These are phyloP conservation scores for Hyaloscypha variabilis DNA, from an alignment of 495 filamentous ascomycete genomes.

Conservation along the genomic window DNA sequence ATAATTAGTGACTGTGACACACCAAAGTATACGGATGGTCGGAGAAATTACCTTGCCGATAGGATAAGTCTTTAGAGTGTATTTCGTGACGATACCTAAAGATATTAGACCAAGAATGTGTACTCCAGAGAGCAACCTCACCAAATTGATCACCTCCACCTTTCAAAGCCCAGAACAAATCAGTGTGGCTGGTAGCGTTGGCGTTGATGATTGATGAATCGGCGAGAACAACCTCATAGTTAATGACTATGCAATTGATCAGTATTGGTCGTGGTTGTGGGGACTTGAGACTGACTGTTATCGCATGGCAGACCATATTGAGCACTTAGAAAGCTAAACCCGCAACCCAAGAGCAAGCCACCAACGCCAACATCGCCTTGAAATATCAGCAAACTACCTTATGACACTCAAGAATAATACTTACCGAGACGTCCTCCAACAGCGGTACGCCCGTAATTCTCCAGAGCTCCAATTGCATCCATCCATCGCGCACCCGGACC, in stretches of 20 bases:
- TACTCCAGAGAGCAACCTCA: constrained; percentile 13
- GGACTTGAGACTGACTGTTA: constrained; percentile 24
- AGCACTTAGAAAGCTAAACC: constrained; percentile 6
- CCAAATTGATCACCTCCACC: constrained; percentile 57
- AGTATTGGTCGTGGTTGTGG: constrained; percentile 33
- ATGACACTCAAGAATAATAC: neutral
- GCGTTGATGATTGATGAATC: constrained; percentile 51
- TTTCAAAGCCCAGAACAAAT: constrained; percentile 57
- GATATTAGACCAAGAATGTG: neutral
- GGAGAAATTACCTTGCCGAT: constrained; percentile 40
- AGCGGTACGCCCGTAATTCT: constrained; percentile 41
- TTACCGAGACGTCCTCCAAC: constrained; percentile 52
- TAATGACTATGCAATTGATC: constrained; percentile 44
- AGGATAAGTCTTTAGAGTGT: constrained; percentile 48
- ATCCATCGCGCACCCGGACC: constrained; percentile 46
- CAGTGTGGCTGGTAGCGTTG: constrained; percentile 41
- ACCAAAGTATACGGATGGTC: neutral
- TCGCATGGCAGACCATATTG: constrained; percentile 13
- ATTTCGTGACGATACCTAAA: constrained; percentile 46
- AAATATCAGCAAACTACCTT: neutral
- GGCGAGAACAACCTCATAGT: constrained; percentile 55
- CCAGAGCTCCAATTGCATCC: constrained; percentile 48
- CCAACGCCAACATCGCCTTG: constrained; percentile 52
- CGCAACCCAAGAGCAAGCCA: constrained; percentile 53
- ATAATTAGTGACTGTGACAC: constrained; percentile 27